Percentiles rank a stretch among this genome's conserved stretches.
Evolutionary conservation across 1,284 basidiomycete genomes (phyloP).

Genomic region (Phellinidium pouzarii): DNA sequence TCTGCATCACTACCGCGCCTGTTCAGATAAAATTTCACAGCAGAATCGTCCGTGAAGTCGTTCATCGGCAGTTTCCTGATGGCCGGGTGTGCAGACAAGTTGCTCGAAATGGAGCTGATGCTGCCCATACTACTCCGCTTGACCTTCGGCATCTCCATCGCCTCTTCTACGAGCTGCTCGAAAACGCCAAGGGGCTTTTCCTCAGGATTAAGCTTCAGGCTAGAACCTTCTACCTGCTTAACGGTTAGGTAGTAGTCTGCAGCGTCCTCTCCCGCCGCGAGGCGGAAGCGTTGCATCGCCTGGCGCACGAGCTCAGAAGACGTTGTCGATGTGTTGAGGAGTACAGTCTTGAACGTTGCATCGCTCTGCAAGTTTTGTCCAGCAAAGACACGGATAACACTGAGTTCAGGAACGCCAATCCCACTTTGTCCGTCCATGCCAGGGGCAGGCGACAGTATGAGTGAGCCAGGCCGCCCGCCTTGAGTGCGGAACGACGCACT

Average conservation of each 20-base stretch:
- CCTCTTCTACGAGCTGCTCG: conserved; percentile 73
- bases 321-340: conserved; percentile 83
- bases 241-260: conserved; percentile 86
- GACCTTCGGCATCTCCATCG: conserved; percentile 72
- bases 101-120: conserved; percentile 87
- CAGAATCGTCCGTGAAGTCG: conserved; percentile 94
- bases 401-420: conserved; percentile 75
- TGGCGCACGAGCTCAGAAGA: conserved; percentile 82
- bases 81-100: conserved; percentile 88
- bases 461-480: conserved; percentile 62
- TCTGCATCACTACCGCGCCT: conserved; percentile 36
- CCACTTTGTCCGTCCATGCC: conserved; percentile 46
- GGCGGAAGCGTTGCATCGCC: conserved; percentile 88
- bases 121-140: conserved; percentile 91
- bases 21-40: conserved; percentile 94
- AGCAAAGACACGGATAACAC: conserved; percentile 92
- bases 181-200: conserved; percentile 86
- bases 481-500: conserved; percentile 32
- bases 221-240: conserved; percentile 85
- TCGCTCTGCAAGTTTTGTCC: conserved; percentile 84
- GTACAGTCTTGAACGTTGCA: conserved; percentile 95
- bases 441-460: conserved; percentile 56
- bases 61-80: conserved; percentile 92
- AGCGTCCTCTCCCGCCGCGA: conserved; percentile 58
- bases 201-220: conserved; percentile 59